A percentile compares a stretch with the other conserved stretches of the same genome.
Evolutionary conservation across 1,139 yeast species (phyloP).

Genomic region (Saccharomyces hybrid): DNA sequence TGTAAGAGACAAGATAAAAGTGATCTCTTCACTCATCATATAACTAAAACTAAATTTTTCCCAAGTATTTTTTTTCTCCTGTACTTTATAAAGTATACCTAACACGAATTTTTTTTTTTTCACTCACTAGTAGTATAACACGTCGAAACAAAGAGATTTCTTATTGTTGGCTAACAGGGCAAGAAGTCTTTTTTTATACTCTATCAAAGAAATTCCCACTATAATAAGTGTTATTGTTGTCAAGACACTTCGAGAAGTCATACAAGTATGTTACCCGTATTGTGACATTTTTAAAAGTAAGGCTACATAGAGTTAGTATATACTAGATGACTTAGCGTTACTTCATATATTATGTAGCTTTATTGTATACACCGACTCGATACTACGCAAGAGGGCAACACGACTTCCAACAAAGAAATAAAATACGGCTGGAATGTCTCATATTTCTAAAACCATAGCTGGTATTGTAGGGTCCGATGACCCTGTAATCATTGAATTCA

Average conservation of each 20-base stretch:
- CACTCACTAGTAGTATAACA: background rate
- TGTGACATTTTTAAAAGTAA: background rate
- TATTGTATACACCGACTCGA: background rate
- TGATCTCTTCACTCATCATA: background rate
- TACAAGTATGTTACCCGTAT: background rate
- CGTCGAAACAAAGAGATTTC: background rate
- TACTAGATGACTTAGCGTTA: background rate
- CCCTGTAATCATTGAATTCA: slow-evolving; percentile 20
- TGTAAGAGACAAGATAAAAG: background rate
- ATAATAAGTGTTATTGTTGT: background rate
- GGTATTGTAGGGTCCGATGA: slow-evolving; percentile 22
- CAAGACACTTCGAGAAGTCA: background rate
- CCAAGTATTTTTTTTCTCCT: background rate
- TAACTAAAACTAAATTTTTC: no score
- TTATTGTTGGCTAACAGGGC: background rate
- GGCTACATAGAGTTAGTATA: background rate
- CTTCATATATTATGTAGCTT: background rate
- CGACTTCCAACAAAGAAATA: background rate
- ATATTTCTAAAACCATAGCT: slow-evolving; percentile 5
- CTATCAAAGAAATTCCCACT: background rate
- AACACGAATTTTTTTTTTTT: background rate
- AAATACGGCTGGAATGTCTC: slow-evolving; percentile 10
- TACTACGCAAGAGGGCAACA: background rate
- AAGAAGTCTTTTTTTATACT: background rate
- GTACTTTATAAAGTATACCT: background rate